Evolutionary conservation across 2,329 filamentous ascomycete species (phyloP).

Genomic region (Pestalotiopsis fici): DNA sequence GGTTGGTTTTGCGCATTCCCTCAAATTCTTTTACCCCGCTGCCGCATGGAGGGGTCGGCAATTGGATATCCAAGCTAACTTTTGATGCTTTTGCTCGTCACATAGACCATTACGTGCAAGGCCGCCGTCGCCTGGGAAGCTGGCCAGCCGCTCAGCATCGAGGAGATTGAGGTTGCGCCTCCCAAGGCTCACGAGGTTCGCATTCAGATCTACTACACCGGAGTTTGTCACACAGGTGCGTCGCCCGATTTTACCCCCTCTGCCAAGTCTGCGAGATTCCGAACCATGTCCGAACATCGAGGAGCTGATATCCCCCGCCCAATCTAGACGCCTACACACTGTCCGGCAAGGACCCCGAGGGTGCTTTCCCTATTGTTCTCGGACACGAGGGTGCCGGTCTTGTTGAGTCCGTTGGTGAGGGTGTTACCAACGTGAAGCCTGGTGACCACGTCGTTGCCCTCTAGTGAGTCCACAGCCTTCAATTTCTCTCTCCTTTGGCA

Average conservation of each 20-base stretch:
- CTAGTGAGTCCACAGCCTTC: constrained; percentile 59
- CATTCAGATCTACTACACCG: constrained; percentile 96
- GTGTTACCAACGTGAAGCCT: constrained; percentile 89
- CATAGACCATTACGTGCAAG: constrained; percentile 91
- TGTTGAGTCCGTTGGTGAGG: constrained; percentile 92
- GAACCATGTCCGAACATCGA: constrained; percentile 26
- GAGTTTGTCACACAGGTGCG: constrained; percentile 95
- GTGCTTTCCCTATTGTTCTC: constrained; percentile 85
- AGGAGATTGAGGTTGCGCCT: constrained; percentile 89
- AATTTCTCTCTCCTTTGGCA: neutral
- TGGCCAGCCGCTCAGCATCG: constrained; percentile 82
- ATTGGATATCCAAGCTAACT: constrained; percentile 9
- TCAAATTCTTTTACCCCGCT: neutral
- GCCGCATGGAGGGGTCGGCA: constrained; percentile 3
- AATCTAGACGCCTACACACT: constrained; percentile 83
- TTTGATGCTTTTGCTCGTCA: neutral
- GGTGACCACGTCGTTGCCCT: constrained; percentile 91
- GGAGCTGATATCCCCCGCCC: constrained; percentile 14
- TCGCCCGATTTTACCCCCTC: constrained; percentile 12
- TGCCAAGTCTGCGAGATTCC: constrained; percentile 18
- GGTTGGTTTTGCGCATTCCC: constrained; percentile 35
- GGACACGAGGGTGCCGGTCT: constrained; percentile 91
- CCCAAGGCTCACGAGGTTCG: constrained; percentile 93
- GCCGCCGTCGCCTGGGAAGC: constrained; percentile 98
- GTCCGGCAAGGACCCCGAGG: constrained; percentile 96